Conservation (phyloP, 2,329 filamentous ascomycete genomes). For the Cadophora sp. region DNA sequence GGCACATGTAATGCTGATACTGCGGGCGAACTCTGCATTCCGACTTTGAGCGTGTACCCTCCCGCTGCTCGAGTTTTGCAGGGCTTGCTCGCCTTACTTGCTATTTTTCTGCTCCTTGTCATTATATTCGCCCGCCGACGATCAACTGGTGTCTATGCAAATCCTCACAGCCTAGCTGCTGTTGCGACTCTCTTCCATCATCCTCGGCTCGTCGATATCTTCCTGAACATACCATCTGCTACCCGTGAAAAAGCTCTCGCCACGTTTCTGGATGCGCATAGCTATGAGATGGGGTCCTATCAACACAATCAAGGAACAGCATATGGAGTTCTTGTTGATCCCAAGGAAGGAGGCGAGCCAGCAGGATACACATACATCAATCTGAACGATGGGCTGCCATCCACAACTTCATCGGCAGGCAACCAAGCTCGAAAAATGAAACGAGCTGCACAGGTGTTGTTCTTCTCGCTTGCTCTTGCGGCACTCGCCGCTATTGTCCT, state of each 20-base stretch:
- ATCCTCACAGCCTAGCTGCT: constrained; percentile 11
- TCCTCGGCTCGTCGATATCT: background rate
- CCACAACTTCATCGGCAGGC: background rate
- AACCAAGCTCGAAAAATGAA: constrained; percentile 7
- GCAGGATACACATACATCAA: constrained; percentile 11
- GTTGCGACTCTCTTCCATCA: constrained; percentile 18
- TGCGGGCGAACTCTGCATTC: background rate
- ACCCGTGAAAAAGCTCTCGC: background rate
- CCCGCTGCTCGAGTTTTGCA: constrained; percentile 1
- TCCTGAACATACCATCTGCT: background rate
- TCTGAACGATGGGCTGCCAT: background rate
- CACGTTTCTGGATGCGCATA: background rate
- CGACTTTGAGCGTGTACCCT: constrained; percentile 7
- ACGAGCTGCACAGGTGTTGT: background rate
- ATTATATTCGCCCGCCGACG: background rate
- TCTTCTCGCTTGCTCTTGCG: background rate
- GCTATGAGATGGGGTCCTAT: constrained; percentile 6
- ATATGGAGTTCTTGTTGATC: constrained; percentile 5
- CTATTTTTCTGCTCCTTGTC: background rate
- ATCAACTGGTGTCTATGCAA: constrained; percentile 14
- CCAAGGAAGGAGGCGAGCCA: background rate
- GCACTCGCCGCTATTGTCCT: background rate
- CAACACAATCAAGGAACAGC: background rate
- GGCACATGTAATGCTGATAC: constrained; percentile 17
- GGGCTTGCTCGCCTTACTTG: background rate